Evolutionary conservation across 495 filamentous ascomycete species (phyloP), one percentile per base, ranked within the genome.

Genomic region (Tuber calosporum): DNA sequence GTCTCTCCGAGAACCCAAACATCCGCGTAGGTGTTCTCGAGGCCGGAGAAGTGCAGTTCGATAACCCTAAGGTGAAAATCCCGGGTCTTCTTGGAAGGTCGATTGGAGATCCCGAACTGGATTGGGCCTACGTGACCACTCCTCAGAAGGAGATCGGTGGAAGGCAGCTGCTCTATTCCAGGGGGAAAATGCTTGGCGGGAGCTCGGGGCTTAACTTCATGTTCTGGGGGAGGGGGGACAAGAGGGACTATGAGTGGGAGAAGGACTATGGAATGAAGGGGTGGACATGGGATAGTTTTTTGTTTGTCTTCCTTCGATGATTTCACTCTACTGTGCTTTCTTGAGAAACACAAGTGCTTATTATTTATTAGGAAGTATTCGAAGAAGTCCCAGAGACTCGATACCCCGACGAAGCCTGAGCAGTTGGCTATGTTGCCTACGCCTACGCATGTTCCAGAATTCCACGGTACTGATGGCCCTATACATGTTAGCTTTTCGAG

Each of bases 131-230:
- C 69, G 41, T 45, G n/a, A 66, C 73, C 26, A 38, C 37, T 22
- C 73, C 73, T 15, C 73, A 71, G 41, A 20, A 19, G n/a, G 36
- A 71, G 38, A 1, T 71, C 45, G 80, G 83, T 34, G 81, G 83
- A 70, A 84, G 81, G 15, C 69, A 67, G 68, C 41, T 76, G 68
- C 17, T 19, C 45, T 26, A 15, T 73, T 85, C 85, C n/a, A 83
- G 86, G 36, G 86, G 87, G 17, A 87, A 86, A 72, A 81, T 83
- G 17, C 84, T 88, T 11, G 86, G 86, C 66, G 87, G 86, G 17
- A 84, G 83, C 26, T 84, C 81, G 1, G 84, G 81, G 26, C 73
- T 84, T 72, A 87, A 88, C 74, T 86, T 85, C 77, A 81, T 75
- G 67, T 80, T 78, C 19, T 82, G 81, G 79, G 41, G 81, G 15